Conservation (phyloP, 805 yeast species). For the Yarrowia phangngaensis region DNA sequence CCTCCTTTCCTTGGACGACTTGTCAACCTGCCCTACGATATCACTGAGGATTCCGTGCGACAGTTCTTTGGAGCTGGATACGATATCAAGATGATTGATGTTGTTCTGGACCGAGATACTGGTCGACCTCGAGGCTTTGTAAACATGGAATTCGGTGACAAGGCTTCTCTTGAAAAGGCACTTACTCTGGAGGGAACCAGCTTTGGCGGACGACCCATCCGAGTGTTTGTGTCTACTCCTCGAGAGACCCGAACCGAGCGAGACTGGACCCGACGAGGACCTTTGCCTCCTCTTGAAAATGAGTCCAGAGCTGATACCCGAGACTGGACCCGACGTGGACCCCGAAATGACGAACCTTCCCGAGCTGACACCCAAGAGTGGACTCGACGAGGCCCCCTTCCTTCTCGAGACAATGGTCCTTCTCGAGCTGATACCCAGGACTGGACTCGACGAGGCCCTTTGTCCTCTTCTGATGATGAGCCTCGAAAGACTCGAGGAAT, state of each 20-base stretch:
- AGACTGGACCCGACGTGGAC: conserved; percentile 40
- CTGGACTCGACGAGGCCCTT: conserved; percentile 44
- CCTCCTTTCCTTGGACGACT: conserved; percentile 93
- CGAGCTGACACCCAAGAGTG: conserved; percentile 35
- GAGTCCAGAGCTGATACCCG: conserved; percentile 42
- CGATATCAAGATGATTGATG: conserved; percentile 58
- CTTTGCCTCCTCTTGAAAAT: conserved; percentile 34
- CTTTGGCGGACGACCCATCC: conserved; percentile 64
- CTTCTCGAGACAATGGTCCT: conserved; percentile 25
- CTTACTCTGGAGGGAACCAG: conserved; percentile 66
- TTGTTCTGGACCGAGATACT: conserved; percentile 65
- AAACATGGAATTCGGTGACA: conserved; percentile 79
- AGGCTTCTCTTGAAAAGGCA: conserved; percentile 73
- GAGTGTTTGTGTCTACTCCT: conserved; percentile 71
- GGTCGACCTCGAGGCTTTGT: conserved; percentile 82
- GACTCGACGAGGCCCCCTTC: conserved; percentile 33
- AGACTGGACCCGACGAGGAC: conserved; percentile 40
- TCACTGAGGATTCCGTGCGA: conserved; percentile 53
- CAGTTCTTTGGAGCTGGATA: conserved; percentile 43
- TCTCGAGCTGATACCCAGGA: no score
- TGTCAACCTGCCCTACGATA: conserved; percentile 80
- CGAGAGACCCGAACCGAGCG: conserved; percentile 26
- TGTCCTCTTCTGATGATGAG: conserved; percentile 50
- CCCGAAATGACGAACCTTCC: conserved; percentile 32
- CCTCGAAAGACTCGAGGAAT: conserved; percentile 32